Base-by-base conservation (phyloP, 2,329 filamentous ascomycete species). In the Escovopsis weberi region DNA sequence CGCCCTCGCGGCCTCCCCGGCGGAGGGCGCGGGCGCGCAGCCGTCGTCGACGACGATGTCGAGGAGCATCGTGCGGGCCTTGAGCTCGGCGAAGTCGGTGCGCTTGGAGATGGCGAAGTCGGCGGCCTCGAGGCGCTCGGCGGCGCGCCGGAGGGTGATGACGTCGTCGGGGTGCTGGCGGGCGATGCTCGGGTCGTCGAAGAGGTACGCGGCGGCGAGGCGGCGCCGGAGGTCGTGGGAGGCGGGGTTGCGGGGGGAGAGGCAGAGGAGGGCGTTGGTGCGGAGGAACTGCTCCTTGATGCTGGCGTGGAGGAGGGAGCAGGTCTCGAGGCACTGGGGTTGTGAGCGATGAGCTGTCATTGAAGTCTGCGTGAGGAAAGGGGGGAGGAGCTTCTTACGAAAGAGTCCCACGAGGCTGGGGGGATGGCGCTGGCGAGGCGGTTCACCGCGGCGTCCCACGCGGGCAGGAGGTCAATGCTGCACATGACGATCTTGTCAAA, bases 11-110 rank as follows among this genome's bases (percentile, higher is more conserved):
- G 54, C 54, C 4, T 59, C 54, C 4, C 45, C 37, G 45, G 56
- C 43, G 49, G 57, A 42, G 47, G 59, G 51, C 30, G 43, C 43
- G 9, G 48, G 11, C 44, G 52, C 57, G 12, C 55, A 55, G 37
- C 63, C 84, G 45, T 80, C 75, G 46, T 85, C 84, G 41, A 95
- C 68, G 12, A 77, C 80, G 34, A 85, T 73, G 54, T 91, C 81
- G 5, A 95, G 71, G 18, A 93, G 71, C 3, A 70, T 62, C 4
- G 84, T 66, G 12, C 78, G 68, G 2, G 82, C 78, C 32, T 70
- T 67, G 2, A 95, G 70, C 43, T 79, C 69, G 12, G 68, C 65
- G 59, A 84, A 94, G 59, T 94, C 66, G 0, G 80, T 83, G 28
- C 66, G 51, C 12, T 64, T 63, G 4, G 59, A 66, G 49, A 80